A percentile compares a stretch with the other conserved stretches of the same genome.
Evolutionary conservation across 2,329 filamentous ascomycete species (phyloP).

Genomic region (Nakataea oryzae): DNA sequence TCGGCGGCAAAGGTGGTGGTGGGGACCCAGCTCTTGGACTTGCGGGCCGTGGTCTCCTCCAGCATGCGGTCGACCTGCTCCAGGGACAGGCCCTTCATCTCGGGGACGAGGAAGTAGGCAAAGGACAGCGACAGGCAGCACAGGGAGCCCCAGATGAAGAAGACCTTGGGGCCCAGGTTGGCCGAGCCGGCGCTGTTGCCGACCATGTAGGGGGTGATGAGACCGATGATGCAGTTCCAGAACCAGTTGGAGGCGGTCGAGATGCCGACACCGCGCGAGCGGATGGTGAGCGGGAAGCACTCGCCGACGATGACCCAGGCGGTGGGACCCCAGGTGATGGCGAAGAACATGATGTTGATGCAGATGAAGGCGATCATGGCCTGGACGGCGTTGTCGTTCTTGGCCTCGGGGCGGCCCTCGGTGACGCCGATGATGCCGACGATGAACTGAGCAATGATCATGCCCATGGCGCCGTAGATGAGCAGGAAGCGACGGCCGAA

Average conservation of each 20-base stretch:
- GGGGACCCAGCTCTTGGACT: conserved; percentile 66
- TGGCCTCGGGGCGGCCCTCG: conserved; percentile 38
- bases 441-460: conserved; percentile 81
- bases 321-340: conserved; percentile 76
- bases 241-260: conserved; percentile 89
- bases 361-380: conserved; percentile 81
- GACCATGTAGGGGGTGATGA: conserved; percentile 51
- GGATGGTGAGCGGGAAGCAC: conserved; percentile 82
- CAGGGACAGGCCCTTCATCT: conserved; percentile 67
- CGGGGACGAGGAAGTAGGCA: conserved; percentile 63
- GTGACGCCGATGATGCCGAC: conserved; percentile 67
- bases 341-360: conserved; percentile 91
- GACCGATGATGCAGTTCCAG: conserved; percentile 55
- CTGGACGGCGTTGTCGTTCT: conserved; percentile 48
- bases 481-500: conserved; percentile 74
- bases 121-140: conserved; percentile 52
- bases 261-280: conserved; percentile 75
- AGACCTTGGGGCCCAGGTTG: conserved; percentile 59
- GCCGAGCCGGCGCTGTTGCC: conserved; percentile 37
- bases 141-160: conserved; percentile 66
- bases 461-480: conserved; percentile 67
- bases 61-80: conserved; percentile 83
- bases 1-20: conserved; percentile 53
- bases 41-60: conserved; percentile 72
- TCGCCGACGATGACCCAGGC: conserved; percentile 80